Evolutionary conservation across 345 rosid species (phyloP).

Genomic region (Excoecaria cochinchinensis): DNA sequence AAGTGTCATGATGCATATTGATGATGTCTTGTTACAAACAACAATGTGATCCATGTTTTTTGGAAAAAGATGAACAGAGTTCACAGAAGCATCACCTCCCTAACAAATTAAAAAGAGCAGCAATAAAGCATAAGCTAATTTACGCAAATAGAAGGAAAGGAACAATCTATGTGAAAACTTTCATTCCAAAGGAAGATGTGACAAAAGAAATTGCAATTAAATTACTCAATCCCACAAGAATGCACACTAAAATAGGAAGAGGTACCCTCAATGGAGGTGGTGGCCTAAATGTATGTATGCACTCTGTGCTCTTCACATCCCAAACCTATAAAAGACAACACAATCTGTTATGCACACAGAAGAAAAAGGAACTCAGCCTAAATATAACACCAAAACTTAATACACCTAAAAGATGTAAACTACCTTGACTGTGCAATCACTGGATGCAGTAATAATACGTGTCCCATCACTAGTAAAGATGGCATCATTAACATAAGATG

Average conservation of each 20-base stretch:
- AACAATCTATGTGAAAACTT: not conserved
- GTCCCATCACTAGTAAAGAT: conserved; percentile 87
- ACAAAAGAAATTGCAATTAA: conserved; percentile 9
- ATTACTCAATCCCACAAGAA: not conserved
- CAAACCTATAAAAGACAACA: conserved; percentile 58
- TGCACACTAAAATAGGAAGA: conserved; percentile 11
- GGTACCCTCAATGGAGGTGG: conserved; percentile 91
- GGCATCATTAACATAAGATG: conserved; percentile 88
- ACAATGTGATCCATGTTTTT: conserved; percentile 82
- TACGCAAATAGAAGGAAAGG: not conserved
- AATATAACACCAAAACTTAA: not conserved
- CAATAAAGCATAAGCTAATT: not conserved
- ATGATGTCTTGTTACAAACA: conserved; percentile 93
- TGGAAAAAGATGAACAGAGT: conserved; percentile 89
- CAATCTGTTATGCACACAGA: conserved; percentile 4
- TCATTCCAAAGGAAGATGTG: not conserved
- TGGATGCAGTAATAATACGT: conserved; percentile 87
- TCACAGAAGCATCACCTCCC: conserved; percentile 99
- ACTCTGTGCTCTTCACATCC: conserved; percentile 94
- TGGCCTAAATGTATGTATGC: conserved; percentile 88
- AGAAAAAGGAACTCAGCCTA: not conserved
- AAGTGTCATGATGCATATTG: conserved; percentile 90
- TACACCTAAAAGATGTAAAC: conserved; percentile 1
- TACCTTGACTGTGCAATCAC: conserved; percentile 89
- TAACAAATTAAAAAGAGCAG: conserved; percentile 27